Conservation (phyloP, 192 early-diverging fungal species). For the Coemansia sp. region DNA sequence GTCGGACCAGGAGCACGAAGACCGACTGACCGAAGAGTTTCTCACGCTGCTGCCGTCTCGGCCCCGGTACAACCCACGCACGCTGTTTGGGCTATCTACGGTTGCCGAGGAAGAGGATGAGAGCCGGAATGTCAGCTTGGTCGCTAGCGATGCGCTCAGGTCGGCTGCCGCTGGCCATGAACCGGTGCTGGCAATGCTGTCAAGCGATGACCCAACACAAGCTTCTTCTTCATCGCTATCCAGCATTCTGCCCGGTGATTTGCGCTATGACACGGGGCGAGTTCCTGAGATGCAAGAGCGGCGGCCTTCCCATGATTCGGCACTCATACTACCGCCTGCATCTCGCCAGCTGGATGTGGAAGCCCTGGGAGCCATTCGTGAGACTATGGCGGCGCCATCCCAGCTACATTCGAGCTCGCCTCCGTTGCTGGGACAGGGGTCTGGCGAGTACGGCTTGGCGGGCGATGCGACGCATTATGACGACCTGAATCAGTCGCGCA, state of each 20-base stretch:
- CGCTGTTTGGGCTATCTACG: slow-evolving; percentile 34
- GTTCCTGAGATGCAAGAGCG: slow-evolving; percentile 21
- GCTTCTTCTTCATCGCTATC: not conserved
- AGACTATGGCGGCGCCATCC: not conserved
- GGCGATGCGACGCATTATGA: not conserved
- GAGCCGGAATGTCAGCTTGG: slow-evolving; percentile 24
- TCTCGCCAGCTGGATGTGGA: no score
- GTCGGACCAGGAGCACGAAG: not conserved
- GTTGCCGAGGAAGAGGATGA: slow-evolving; percentile 42
- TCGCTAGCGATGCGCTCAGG: slow-evolving; percentile 11
- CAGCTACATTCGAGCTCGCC: not conserved
- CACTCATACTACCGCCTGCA: no score
- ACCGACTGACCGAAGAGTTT: slow-evolving; percentile 7
- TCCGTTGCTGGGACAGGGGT: not conserved
- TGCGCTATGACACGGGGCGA: not conserved
- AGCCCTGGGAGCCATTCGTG: not conserved
- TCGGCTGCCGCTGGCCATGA: not conserved
- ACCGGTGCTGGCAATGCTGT: not conserved
- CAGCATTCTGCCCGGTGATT: no score
- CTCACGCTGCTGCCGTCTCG: slow-evolving; percentile 31
- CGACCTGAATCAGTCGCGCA: slow-evolving; percentile 16
- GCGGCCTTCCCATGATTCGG: no score
- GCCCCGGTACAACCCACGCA: slow-evolving; percentile 23
- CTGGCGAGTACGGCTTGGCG: not conserved
- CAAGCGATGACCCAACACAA: not conserved